Evolutionary conservation across 2,329 filamentous ascomycete species (phyloP).

Genomic region (Calonectria hongkongensis): DNA sequence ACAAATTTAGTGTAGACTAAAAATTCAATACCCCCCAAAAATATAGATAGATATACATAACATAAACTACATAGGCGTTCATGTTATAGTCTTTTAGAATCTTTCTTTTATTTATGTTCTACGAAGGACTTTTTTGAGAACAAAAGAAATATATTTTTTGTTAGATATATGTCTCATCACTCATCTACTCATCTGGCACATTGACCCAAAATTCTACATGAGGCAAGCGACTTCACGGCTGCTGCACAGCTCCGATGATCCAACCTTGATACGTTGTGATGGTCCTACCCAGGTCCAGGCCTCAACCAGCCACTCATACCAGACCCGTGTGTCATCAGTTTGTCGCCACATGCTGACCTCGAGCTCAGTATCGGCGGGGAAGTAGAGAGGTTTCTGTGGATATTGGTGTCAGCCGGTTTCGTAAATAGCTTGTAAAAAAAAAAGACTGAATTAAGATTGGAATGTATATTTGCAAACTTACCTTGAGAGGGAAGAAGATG

Average conservation of each 20-base stretch:
- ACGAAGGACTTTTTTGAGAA: too few relatives aligned
- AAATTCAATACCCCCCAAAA: too few relatives aligned
- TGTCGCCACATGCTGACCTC: conserved; percentile 97
- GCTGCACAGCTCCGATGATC: conserved; percentile 79
- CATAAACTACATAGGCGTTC: too few relatives aligned
- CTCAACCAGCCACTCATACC: conserved; percentile 99
- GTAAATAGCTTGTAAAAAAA: neutral
- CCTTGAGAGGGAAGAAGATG: conserved; percentile 97
- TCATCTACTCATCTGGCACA: conserved; percentile 19
- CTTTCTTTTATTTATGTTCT: too few relatives aligned
- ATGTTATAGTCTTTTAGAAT: too few relatives aligned
- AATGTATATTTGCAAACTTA: conserved; percentile 62
- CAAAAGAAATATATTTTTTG: conserved; percentile 10
- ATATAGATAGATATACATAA: too few relatives aligned
- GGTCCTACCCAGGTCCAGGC: conserved; percentile 81
- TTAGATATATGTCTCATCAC: conserved; percentile 23
- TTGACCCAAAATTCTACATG: conserved; percentile 70
- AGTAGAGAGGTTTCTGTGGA: conserved; percentile 84
- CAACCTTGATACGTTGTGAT: conserved; percentile 79
- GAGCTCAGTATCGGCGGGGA: conserved; percentile 89
- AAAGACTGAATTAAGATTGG: neutral
- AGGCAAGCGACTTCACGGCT: conserved; percentile 82
- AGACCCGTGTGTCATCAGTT: conserved; percentile 95
- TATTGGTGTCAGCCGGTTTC: conserved; percentile 37
- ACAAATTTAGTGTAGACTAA: too few relatives aligned